Base-by-base conservation (phyloP, 371 early-diverging fungal genomes). In the Mucor circinelloides region DNA sequence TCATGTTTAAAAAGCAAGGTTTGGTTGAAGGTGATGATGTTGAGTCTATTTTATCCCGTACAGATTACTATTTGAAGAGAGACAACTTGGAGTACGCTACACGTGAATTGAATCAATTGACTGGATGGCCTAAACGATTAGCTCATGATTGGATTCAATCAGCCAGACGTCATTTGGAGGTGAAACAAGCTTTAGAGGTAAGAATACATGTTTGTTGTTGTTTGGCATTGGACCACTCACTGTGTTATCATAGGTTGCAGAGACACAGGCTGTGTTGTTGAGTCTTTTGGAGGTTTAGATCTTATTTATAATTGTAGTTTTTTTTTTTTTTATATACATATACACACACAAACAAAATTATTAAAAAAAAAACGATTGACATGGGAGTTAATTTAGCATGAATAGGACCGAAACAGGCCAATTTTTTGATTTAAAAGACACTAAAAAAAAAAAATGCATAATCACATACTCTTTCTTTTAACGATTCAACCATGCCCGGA, bases 91-190 rank as follows among this genome's bases (percentile, higher is more conserved):
- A 97, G 56, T 74, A 73, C 44, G 96, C 95, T 15, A 79, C 94
- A 19, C 85, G 97, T 66, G 96, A 97, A 77, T 69, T 95, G 68
- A 97, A 97, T 79, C 94, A 93, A 76, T 81, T 97, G 44, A 80
- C 76, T 63, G 96, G 97, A 9, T 97, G 97, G 97, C 89, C 94
- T 17, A 91, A 90, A 79, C 82, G 77, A 72, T 78, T 97, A 54
- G 93, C 94, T 19, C 72, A 77, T 68, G 96, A 94, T 76, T 97
- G 97, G 97, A 82, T 97, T 38, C 68, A 76, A 60, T 80, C 86
- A 48, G 95, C 95, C 2, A 84, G 95, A 57, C 75, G 79, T 68
- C 89, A 92, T 76, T 84, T 97, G 68, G 94, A 94, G 74, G 85
- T 94, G 56, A 86, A 91, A 76, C 96, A 96, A 79, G 94, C 95